Evolutionary conservation across 148 eudicot species (phyloP), one percentile per base, ranked within the genome.

Genomic region (Rhododendron griersonianum): DNA sequence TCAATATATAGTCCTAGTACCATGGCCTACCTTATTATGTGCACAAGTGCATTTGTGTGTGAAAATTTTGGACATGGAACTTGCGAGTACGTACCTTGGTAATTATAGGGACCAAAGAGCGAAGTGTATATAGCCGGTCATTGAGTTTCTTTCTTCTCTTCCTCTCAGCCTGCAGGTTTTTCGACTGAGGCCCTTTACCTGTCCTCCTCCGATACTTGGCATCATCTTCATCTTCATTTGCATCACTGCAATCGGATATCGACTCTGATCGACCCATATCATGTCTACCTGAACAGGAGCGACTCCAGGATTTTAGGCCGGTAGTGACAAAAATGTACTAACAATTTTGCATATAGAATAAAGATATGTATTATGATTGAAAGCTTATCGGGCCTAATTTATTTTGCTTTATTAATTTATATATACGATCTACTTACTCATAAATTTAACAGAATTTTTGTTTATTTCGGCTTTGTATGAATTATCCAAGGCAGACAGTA

Each of bases 141-240:
- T 95, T 97, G 23, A 97, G 98, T 86, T 97, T 97, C 91, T 93
- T 94, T 86, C 99, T 89, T 83, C 99, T 87, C 83, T 87, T 94
- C 87, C 99, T 94, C 87, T 97, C 99, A 25, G 98, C 99, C 48
- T 87, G 77, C 15, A 98, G 98, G 78, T 98, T 98, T 84, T 98
- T 98, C 21, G 96, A 92, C 45, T 92, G 96, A 23, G 92, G 92
- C 19, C 95, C 98, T 78, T 96, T 98, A 1, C 92, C 93, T 9
- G 83, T 90, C 84, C 94, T 89, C 74, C 92, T 91, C 14, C 98
- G 78, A 15, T 89, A 91, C 94, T 94, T 95, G 5, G 90, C 89
- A 85, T 93, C 99, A 53, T 95, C 98, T 30, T 93, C 95, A 4
- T 95, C 98, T 23, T 94, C 98, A 44, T 94, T 89, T 3, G 69